Conservation (phyloP, 768 basidiomycete species). For the Neoboletus brunneissimus region DNA sequence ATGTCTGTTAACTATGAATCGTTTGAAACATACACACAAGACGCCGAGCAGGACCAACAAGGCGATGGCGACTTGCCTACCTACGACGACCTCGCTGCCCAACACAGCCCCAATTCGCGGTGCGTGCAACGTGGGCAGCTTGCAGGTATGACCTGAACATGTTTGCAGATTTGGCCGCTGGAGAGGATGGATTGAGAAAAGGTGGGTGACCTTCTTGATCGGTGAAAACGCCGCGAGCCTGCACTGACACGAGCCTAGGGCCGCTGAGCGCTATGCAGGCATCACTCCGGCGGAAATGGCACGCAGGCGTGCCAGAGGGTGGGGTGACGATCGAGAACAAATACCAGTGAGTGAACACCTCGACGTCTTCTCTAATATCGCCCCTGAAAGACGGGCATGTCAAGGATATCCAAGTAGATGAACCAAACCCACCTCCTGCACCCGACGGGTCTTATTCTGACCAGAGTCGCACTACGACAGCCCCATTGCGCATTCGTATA, state of each 20-base stretch:
- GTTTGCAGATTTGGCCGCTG: constrained; percentile 75
- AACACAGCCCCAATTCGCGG: constrained; percentile 84
- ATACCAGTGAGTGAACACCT: constrained; percentile 13
- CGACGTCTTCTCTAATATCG: background rate
- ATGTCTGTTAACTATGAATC: constrained; percentile 23
- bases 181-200: constrained; percentile 87
- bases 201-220: constrained; percentile 39
- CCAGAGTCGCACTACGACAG: constrained; percentile 11
- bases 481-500: constrained; percentile 45
- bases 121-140: constrained; percentile 29
- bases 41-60: constrained; percentile 41
- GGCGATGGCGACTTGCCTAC: constrained; percentile 64
- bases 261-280: constrained; percentile 78
- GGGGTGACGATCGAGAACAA: constrained; percentile 49
- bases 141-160: background rate
- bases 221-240: background rate
- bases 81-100: constrained; percentile 74
- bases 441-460: constrained; percentile 6
- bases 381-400: constrained; percentile 4
- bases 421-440: background rate
- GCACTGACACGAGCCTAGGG: constrained; percentile 42
- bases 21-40: constrained; percentile 27
- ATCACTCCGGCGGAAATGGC: constrained; percentile 55
- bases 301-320: constrained; percentile 63
- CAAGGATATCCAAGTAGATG: constrained; percentile 18